Conservation (phyloP, 1,139 yeast genomes). For the Suhomyces anneliseae region DNA sequence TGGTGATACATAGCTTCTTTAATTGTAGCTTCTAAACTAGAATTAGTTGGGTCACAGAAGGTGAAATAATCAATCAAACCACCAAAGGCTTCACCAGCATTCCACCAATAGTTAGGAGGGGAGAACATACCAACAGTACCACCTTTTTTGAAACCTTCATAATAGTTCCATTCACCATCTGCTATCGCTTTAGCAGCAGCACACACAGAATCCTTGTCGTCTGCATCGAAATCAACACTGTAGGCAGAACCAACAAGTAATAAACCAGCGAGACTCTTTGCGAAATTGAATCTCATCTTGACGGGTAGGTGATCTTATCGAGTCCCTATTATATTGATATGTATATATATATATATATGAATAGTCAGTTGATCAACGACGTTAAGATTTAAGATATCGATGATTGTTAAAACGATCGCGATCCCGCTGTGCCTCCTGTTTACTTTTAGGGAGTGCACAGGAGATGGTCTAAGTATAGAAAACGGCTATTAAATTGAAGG, state of each 20-base stretch:
- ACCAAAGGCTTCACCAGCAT: slow-evolving; percentile 69
- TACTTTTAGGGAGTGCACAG: slow-evolving; percentile 6
- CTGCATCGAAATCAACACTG: slow-evolving; percentile 23
- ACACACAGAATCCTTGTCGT: slow-evolving; percentile 41
- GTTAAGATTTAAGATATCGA: background rate
- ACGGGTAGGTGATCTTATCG: background rate
- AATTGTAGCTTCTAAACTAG: slow-evolving; percentile 38
- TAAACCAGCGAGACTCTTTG: slow-evolving; percentile 1
- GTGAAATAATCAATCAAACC: slow-evolving; percentile 55
- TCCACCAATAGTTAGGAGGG: slow-evolving; percentile 71
- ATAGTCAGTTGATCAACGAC: too few relatives aligned
- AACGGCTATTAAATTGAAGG: background rate
- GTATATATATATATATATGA: too few relatives aligned
- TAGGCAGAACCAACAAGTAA: slow-evolving; percentile 5
- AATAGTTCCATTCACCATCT: slow-evolving; percentile 58
- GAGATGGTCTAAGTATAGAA: slow-evolving; percentile 6
- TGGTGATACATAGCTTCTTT: slow-evolving; percentile 50
- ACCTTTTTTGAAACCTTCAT: slow-evolving; percentile 51
- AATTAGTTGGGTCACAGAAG: slow-evolving; percentile 46
- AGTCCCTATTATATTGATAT: background rate
- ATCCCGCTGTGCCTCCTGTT: slow-evolving; percentile 13
- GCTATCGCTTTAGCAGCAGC: slow-evolving; percentile 48
- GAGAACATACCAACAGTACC: slow-evolving; percentile 62
- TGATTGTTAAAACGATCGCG: background rate
- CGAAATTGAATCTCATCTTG: background rate